These are phyloP conservation scores for Aphanomyces euteiches DNA, from an alignment of 352 stramenopile species.

Conservation along the genomic window DNA sequence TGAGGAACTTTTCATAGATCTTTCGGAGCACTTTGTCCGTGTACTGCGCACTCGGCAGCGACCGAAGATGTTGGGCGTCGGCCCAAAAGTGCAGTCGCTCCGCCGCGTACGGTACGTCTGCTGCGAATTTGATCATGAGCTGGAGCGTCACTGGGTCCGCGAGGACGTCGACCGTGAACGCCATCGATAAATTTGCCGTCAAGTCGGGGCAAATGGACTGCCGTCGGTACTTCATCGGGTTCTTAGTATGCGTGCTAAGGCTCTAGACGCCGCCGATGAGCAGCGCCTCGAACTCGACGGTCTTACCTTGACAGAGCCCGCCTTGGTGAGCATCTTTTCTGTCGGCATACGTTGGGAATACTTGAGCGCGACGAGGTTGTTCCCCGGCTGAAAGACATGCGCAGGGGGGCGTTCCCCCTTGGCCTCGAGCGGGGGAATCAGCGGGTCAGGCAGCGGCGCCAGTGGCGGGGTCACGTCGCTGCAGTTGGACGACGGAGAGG, in stretches of 20 bases:
- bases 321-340: too few species aligned
- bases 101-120: conserved; percentile 51
- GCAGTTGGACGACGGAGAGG: too few species aligned
- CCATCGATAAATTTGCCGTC: conserved; percentile 45
- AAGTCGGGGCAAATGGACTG: neutral
- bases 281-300: too few species aligned
- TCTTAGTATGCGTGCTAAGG: neutral
- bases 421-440: too few species aligned
- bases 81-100: conserved; percentile 78
- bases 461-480: too few species aligned
- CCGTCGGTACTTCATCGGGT: conserved; percentile 14
- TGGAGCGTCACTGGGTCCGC: conserved; percentile 67
- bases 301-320: too few species aligned
- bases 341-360: neutral
- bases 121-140: conserved; percentile 58
- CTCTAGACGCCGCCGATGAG: too few species aligned
- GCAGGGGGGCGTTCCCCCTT: too few species aligned
- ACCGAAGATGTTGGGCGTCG: conserved; percentile 71
- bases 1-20: conserved; percentile 86
- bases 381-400: neutral
- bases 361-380: neutral
- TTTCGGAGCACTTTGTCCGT: conserved; percentile 72
- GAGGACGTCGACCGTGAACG: conserved; percentile 78
- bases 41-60: conserved; percentile 73
- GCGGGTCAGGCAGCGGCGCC: too few species aligned